Evolutionary conservation across 2,329 filamentous ascomycete species (phyloP), one percentile per base, ranked within the genome.

Genomic region (Leptodontidium sp.): DNA sequence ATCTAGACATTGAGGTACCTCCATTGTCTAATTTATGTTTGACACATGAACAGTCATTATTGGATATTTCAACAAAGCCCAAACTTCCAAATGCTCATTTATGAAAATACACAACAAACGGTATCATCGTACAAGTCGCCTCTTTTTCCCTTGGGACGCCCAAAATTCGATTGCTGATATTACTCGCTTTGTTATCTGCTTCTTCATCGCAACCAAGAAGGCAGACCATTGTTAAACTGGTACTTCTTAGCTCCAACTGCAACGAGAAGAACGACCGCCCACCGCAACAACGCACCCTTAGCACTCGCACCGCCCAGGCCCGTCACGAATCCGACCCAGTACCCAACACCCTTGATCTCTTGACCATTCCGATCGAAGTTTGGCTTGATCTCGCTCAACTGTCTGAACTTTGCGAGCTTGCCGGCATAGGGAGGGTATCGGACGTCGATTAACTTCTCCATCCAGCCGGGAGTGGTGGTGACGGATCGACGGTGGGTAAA

Each of bases 381-480:
- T 71, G 88, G 87, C 77, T 82, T 85, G 71, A 77, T 68, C 24
- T 75, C 73, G 61, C 82, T 81, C 72, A 87, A 77, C 53, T 79
- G 77, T 61, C 81, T 74, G 70, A 86, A 79, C 59, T 83, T 79
- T 55, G 80, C 78, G 67, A 88, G 81, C 64, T 79, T 79, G 57
- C 74, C 76, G 17, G 70, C 70, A 43, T 89, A 91, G 2, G 89
- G 89, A 81, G 89, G 86, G 81, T 91, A 91, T 70, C 93, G 87
- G 64, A 93, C 84, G 68, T 86, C 85, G 73, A 95, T 82, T 69
- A 93, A 76, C 49, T 81, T 82, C 77, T 93, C 91, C 72, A 90
- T 84, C 91, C 91, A 93, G 17, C 79, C 75, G 0, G 91, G 91
- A 4, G 89, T 91, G 55, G 83, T 85, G 26, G 88, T 87, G 43